These are phyloP conservation scores for Poa pratensis DNA, from an alignment of 176 grass and related monocot species.

Conservation along the genomic window DNA sequence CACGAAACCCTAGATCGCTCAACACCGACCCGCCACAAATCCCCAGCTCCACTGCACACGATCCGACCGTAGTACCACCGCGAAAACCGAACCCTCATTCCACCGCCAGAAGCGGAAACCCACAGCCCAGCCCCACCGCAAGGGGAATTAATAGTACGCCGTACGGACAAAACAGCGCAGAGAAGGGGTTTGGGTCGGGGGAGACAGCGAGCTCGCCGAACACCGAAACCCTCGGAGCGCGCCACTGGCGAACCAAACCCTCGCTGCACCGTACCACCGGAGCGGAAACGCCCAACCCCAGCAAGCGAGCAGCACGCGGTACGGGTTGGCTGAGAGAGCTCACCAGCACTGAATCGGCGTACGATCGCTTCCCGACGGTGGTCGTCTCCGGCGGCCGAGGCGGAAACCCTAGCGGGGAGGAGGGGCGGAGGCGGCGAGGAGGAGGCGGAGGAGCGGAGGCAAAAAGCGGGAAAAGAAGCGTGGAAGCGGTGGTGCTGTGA, in stretches of 20 bases:
- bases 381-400: not conserved
- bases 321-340: not conserved
- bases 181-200: not conserved
- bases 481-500: not conserved
- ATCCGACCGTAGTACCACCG: not conserved
- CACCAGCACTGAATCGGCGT: not conserved
- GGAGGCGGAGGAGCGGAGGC: not conserved
- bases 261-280: not conserved
- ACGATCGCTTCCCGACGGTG: not conserved
- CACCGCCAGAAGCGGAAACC: slow-evolving; percentile 12
- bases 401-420: slow-evolving; percentile 18
- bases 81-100: not conserved
- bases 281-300: not conserved
- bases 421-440: not conserved
- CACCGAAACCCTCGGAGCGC: not conserved
- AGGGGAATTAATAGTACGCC: not conserved
- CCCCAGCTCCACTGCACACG: not conserved
- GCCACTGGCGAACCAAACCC: not conserved
- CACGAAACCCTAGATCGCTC: slow-evolving; percentile 17
- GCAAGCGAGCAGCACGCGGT: not conserved
- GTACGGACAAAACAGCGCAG: not conserved
- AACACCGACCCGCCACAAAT: not conserved
- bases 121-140: not conserved
- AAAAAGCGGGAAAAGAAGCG: slow-evolving; percentile 22
- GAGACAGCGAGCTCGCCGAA: not conserved